Evolutionary conservation across 768 basidiomycete genomes (phyloP).

Genomic region (Guyanaporus albipodus): DNA sequence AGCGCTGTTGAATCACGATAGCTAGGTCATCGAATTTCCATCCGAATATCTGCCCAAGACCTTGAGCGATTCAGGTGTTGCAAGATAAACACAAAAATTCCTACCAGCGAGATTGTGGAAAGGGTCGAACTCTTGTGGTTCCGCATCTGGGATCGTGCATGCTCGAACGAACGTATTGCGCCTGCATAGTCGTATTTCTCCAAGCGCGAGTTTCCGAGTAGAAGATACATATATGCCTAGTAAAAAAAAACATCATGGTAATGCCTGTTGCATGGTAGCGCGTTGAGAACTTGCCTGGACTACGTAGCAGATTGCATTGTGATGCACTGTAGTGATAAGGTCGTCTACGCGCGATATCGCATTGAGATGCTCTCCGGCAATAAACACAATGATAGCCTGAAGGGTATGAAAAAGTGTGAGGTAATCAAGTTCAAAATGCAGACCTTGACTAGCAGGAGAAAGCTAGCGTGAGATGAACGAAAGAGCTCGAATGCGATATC

Average conservation of each 20-base stretch:
- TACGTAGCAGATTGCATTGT: not conserved
- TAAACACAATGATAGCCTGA: not conserved
- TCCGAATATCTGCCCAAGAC: too few relatives aligned
- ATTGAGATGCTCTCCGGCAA: not conserved
- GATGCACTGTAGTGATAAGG: not conserved
- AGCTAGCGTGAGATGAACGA: not conserved
- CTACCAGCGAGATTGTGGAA: not conserved
- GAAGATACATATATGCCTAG: not conserved
- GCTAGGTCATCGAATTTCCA: too few relatives aligned
- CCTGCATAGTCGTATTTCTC: not conserved
- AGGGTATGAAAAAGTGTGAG: not conserved
- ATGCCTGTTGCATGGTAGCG: too few relatives aligned
- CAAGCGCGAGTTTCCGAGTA: not conserved
- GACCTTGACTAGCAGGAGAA: not conserved
- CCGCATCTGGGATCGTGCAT: not conserved
- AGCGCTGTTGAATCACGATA: too few relatives aligned
- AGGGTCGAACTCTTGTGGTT: not conserved
- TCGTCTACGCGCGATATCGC: not conserved
- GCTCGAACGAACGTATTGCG: not conserved
- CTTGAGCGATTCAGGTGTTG: too few relatives aligned
- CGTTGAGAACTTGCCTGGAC: not conserved
- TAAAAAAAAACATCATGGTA: too few relatives aligned
- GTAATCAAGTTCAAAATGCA: not conserved
- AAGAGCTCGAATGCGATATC: not conserved
- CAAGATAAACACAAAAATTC: too few relatives aligned